phyloP scores from a whole-genome alignment of 257 asterid species.

The Mentha longifolia region DNA sequence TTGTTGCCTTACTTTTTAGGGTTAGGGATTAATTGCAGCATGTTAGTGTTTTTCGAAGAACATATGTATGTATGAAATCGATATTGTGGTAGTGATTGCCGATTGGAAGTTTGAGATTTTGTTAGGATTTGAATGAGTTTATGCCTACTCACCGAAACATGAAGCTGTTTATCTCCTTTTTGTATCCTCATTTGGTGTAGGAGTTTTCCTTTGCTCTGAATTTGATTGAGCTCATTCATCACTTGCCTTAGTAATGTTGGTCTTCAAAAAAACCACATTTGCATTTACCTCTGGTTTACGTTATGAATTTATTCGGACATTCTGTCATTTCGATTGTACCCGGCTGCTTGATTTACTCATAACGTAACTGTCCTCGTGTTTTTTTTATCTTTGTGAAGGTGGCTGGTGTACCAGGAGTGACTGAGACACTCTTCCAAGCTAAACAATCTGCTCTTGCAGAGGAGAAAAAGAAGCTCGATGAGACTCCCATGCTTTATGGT shows the following conservation, averaged over 20 bases:
- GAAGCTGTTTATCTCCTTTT: neutral
- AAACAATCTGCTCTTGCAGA: constrained; percentile 84
- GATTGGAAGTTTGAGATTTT: neutral
- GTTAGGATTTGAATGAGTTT: neutral
- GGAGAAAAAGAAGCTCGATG: constrained; percentile 58
- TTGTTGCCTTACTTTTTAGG: neutral
- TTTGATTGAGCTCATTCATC: constrained; percentile 22
- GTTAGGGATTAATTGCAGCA: neutral
- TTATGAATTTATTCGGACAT: neutral
- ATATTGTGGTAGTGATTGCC: constrained; percentile 17
- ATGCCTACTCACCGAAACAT: neutral
- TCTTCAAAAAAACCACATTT: neutral
- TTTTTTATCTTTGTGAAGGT: constrained; percentile 51
- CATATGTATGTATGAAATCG: neutral
- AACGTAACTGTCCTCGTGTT: neutral
- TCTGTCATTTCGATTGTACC: neutral
- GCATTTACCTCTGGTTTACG: neutral
- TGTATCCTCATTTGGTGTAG: neutral
- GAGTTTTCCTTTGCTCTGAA: constrained; percentile 6
- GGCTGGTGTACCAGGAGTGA: constrained; percentile 98
- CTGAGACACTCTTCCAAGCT: constrained; percentile 77
- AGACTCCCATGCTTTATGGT: constrained; percentile 74
- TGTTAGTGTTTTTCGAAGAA: constrained; percentile 17
- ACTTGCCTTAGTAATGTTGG: neutral
- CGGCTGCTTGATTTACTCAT: neutral